A percentile compares a stretch with the other conserved stretches of the same genome.
phyloP scores from a whole-genome alignment of 192 early-diverging fungal genomes.

The Mortierella alpina region DNA sequence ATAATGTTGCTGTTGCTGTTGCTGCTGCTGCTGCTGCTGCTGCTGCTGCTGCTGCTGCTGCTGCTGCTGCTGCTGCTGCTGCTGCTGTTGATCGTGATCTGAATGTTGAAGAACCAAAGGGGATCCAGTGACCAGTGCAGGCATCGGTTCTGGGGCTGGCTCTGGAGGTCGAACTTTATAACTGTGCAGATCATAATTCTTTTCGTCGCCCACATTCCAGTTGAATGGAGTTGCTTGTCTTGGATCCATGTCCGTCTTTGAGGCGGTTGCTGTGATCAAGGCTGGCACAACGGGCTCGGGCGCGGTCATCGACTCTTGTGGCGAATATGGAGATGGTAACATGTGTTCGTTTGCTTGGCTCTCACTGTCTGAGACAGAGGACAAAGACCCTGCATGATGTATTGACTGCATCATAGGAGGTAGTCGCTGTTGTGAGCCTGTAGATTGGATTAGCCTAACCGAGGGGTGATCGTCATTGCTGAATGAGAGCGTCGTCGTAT shows the following conservation, averaged over 20 bases:
- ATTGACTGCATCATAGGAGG: background rate
- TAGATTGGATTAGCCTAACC: background rate
- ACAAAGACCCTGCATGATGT: slow-evolving; percentile 6
- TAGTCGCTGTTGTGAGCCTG: background rate
- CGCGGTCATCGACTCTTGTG: background rate
- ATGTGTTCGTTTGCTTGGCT: background rate
- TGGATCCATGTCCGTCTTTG: background rate
- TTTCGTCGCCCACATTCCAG: background rate
- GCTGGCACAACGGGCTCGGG: slow-evolving; percentile 18
- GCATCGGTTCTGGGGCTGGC: slow-evolving; percentile 18
- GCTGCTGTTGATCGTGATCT: background rate
- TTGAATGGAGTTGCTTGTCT: background rate
- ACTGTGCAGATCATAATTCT: background rate
- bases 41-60: background rate
- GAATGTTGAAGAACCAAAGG: background rate
- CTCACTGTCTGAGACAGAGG: background rate
- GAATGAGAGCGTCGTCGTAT: slow-evolving; percentile 17
- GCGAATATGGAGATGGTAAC: background rate
- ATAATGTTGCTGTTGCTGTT: too few relatives aligned
- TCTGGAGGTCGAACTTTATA: background rate
- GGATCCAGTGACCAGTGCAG: background rate
- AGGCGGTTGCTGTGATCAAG: too few relatives aligned
- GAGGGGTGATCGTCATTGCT: slow-evolving; percentile 5
- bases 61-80: too few relatives aligned
- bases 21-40: background rate